Conservation (phyloP, 768 basidiomycete species). For the Tylopilus cervinicoccineus region DNA sequence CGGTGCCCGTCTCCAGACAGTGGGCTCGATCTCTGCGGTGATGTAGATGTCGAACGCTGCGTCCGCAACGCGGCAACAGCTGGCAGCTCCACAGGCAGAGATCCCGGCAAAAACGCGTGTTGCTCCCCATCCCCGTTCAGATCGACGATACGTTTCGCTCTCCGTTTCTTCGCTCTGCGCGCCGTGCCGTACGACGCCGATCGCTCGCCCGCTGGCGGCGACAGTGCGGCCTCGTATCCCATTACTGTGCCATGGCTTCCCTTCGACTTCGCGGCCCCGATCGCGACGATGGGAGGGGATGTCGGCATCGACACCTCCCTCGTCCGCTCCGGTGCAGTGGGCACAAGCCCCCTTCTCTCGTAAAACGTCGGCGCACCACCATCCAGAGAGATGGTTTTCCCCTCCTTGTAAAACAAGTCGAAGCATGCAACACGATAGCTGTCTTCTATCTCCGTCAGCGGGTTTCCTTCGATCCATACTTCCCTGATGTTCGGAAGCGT, state of each 20-base stretch:
- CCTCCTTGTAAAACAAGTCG: constrained; percentile 79
- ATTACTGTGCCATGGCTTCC: constrained; percentile 8
- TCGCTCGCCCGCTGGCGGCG: constrained; percentile 37
- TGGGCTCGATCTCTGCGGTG: constrained; percentile 18
- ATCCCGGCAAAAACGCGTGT: constrained; percentile 31
- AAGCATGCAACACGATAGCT: constrained; percentile 78
- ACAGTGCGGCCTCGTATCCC: constrained; percentile 21
- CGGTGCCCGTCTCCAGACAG: constrained; percentile 14
- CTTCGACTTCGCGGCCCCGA: constrained; percentile 36
- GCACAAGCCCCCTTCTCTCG: constrained; percentile 59
- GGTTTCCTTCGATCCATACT: constrained; percentile 84
- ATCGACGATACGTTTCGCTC: constrained; percentile 74
- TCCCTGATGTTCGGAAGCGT: constrained; percentile 74
- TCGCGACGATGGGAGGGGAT: constrained; percentile 60
- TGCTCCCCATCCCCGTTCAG: constrained; percentile 48
- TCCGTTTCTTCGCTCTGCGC: constrained; percentile 52
- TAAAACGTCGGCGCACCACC: constrained; percentile 66
- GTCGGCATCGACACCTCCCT: constrained; percentile 45
- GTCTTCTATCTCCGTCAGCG: constrained; percentile 64
- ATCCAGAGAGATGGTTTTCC: constrained; percentile 74
- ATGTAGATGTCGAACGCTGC: constrained; percentile 11
- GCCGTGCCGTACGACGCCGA: constrained; percentile 42
- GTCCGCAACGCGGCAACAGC: not conserved
- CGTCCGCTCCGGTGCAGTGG: constrained; percentile 49
- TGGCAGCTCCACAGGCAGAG: constrained; percentile 2